Percentiles rank a stretch among this genome's conserved stretches.
phyloP scores from a whole-genome alignment of 768 basidiomycete genomes.

The Peribolospora baueri region DNA sequence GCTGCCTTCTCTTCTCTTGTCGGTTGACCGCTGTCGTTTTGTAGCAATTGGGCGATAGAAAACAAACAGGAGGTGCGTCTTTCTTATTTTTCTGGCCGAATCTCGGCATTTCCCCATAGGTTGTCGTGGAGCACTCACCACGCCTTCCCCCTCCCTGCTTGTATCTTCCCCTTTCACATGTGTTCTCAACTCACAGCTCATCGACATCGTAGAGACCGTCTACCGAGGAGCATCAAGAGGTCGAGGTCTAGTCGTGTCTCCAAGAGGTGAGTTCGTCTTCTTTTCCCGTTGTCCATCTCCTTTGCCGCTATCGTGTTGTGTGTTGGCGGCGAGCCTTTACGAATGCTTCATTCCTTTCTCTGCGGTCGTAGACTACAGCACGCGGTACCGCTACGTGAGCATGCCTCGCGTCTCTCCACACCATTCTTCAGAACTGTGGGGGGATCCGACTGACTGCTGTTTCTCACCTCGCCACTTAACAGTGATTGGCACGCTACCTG shows the following conservation, averaged over 20 bases:
- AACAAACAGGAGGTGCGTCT: constrained; percentile 72
- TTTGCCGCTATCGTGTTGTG: no score
- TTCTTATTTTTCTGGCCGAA: not conserved
- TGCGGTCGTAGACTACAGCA: no score
- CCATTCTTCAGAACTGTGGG: no score
- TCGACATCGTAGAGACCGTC: constrained; percentile 94
- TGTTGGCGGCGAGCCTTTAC: no score
- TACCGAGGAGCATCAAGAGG: constrained; percentile 95
- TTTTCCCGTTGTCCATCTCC: no score
- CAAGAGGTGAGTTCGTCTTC: constrained; percentile 40
- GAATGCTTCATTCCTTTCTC: no score
- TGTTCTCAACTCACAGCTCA: constrained; percentile 31
- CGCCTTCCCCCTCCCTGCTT: not conserved
- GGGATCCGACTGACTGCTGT: no score
- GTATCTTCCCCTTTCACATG: not conserved
- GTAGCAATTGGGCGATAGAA: constrained; percentile 78
- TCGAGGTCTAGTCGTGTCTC: constrained; percentile 87
- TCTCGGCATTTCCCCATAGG: not conserved
- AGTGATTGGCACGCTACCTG: no score
- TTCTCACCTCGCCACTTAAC: no score
- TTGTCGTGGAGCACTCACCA: not conserved
- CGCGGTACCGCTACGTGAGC: no score
- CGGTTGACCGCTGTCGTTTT: not conserved
- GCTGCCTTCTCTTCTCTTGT: not conserved
- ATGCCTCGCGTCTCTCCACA: no score